Conservation (phyloP, 805 yeast species). For the Starmerella riodocensis region DNA sequence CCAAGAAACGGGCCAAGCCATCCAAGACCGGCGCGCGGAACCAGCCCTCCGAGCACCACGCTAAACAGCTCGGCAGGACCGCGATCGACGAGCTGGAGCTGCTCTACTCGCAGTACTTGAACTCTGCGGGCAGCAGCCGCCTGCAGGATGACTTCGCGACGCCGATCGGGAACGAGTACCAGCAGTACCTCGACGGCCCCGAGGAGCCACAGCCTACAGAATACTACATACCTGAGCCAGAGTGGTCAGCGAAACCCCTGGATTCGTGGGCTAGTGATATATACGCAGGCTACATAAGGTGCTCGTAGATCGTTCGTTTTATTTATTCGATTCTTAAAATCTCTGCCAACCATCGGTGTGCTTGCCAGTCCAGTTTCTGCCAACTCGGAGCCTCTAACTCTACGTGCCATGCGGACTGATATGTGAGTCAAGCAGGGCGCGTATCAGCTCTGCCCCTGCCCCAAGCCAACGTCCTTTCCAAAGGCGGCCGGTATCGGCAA, state of each 20-base stretch:
- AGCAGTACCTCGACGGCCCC: neutral
- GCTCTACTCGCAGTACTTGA: conserved; percentile 11
- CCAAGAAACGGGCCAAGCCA: conserved; percentile 3
- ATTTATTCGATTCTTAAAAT: too few species aligned
- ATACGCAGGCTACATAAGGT: neutral
- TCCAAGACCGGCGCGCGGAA: neutral
- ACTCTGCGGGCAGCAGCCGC: neutral
- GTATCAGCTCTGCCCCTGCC: too few species aligned
- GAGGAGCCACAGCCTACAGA: neutral
- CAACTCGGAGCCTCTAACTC: too few species aligned
- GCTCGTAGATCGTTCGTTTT: too few species aligned
- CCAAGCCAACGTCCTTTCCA: too few species aligned
- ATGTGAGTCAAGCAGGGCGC: too few species aligned
- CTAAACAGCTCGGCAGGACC: neutral
- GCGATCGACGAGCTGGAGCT: conserved; percentile 10
- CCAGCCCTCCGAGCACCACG: neutral
- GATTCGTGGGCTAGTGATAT: neutral
- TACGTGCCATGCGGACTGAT: too few species aligned
- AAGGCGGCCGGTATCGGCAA: too few species aligned
- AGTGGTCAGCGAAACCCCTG: neutral
- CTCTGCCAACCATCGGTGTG: too few species aligned
- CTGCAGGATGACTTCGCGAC: neutral
- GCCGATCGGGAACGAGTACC: conserved; percentile 1
- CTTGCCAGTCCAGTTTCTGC: too few species aligned
- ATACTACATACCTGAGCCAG: neutral